These are phyloP conservation scores for Aspergillus sp. DNA, from an alignment of 2,329 filamentous ascomycete genomes.

Conservation along the genomic window DNA sequence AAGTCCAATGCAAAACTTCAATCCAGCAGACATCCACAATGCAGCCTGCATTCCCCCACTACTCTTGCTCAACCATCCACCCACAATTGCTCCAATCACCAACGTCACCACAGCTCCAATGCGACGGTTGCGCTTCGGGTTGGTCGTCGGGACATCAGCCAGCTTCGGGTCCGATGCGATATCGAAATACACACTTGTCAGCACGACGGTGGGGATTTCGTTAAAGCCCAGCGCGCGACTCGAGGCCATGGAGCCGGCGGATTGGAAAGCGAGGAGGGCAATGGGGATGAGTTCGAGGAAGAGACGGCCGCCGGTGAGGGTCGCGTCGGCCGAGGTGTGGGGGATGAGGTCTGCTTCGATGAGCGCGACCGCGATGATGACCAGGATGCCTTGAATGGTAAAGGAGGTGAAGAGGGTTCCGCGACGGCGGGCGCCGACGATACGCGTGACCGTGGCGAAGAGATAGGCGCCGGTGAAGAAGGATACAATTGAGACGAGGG, in stretches of 20 bases:
- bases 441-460: slow-evolving; percentile 35
- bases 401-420: slow-evolving; percentile 39
- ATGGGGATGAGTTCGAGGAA: slow-evolving; percentile 41
- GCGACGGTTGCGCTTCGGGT: slow-evolving; percentile 35
- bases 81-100: slow-evolving; percentile 36
- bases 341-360: slow-evolving; percentile 36
- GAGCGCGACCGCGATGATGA: slow-evolving; percentile 36
- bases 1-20: slow-evolving; percentile 34
- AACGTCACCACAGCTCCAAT: slow-evolving; percentile 33
- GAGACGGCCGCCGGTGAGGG: slow-evolving; percentile 19
- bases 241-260: slow-evolving; percentile 39
- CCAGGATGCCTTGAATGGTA: slow-evolving; percentile 32
- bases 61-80: slow-evolving; percentile 40
- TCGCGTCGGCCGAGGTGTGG: slow-evolving; percentile 16
- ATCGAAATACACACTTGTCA: slow-evolving; percentile 44
- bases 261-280: slow-evolving; percentile 40
- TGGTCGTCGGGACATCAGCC: slow-evolving; percentile 26
- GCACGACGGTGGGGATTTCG: slow-evolving; percentile 43
- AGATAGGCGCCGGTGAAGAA: slow-evolving; percentile 40
- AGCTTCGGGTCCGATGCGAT: slow-evolving; percentile 39
- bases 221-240: slow-evolving; percentile 38
- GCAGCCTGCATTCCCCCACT: slow-evolving; percentile 39
- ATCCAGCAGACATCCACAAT: slow-evolving; percentile 38
- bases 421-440: slow-evolving; percentile 27
- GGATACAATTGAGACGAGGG: slow-evolving; percentile 35